A percentile compares a stretch with the other conserved stretches of the same genome.
Evolutionary conservation across 2,329 filamentous ascomycete species (phyloP).

Genomic region (Leptographium wingfieldii): DNA sequence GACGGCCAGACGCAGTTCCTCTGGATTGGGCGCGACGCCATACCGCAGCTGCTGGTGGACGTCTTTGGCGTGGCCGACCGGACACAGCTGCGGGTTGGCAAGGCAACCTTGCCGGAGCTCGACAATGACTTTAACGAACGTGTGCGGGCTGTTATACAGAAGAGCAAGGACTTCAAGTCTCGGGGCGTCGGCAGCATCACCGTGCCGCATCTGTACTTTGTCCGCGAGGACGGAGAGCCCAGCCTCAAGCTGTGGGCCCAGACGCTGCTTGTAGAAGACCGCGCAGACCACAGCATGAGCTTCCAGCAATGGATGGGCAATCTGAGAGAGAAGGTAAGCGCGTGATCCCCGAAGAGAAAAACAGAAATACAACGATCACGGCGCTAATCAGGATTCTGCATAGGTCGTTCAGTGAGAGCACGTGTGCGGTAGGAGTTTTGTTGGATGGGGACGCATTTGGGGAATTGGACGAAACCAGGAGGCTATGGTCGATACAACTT

Average conservation of each 20-base stretch:
- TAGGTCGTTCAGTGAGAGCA: constrained; percentile 23
- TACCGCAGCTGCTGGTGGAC: constrained; percentile 76
- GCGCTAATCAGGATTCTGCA: background rate
- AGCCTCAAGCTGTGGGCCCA: constrained; percentile 94
- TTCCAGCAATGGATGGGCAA: constrained; percentile 87
- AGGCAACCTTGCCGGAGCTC: constrained; percentile 71
- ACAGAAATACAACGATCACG: background rate
- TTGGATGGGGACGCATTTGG: background rate
- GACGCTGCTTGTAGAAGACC: constrained; percentile 87
- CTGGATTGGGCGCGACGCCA: constrained; percentile 87
- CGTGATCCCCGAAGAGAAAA: background rate
- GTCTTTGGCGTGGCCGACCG: constrained; percentile 84
- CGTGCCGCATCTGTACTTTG: constrained; percentile 85
- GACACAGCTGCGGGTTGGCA: constrained; percentile 78
- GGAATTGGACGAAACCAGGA: background rate
- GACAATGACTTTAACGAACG: constrained; percentile 97
- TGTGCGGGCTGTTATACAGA: constrained; percentile 77
- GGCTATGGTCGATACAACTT: background rate
- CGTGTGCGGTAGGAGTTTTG: background rate
- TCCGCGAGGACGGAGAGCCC: constrained; percentile 91
- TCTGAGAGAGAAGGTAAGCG: constrained; percentile 78
- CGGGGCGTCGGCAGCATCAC: constrained; percentile 86
- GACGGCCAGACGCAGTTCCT: constrained; percentile 96
- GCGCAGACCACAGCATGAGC: constrained; percentile 86
- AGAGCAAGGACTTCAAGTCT: constrained; percentile 77